phyloP scores from a whole-genome alignment of 2,329 filamentous ascomycete genomes.

The Fusarium cyanostomum region DNA sequence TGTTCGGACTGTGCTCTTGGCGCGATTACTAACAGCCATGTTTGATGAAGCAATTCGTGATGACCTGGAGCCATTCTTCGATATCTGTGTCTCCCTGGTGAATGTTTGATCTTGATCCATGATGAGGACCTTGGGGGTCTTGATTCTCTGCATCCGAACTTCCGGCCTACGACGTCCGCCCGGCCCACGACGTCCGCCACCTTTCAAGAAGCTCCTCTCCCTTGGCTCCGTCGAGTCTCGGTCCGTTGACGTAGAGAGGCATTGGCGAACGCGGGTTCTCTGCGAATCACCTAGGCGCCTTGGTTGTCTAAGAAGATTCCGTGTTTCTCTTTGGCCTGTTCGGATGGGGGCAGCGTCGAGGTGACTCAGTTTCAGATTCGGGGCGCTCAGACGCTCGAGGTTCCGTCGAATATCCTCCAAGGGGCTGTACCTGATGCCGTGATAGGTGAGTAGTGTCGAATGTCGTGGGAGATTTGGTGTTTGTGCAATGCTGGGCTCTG shows the following conservation, averaged over 20 bases:
- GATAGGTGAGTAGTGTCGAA: constrained; percentile 17
- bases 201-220: constrained; percentile 6
- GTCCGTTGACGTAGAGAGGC: not conserved
- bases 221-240: constrained; percentile 7
- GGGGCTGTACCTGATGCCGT: constrained; percentile 24
- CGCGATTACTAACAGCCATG: not conserved
- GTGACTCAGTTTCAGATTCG: constrained; percentile 39
- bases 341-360: constrained; percentile 19
- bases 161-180: constrained; percentile 2
- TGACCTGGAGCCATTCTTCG: not conserved
- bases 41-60: constrained; percentile 2
- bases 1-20: constrained; percentile 26
- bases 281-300: constrained; percentile 8
- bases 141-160: not conserved
- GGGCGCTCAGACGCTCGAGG: constrained; percentile 25
- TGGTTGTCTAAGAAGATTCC: constrained; percentile 2
- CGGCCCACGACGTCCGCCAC: not conserved
- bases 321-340: constrained; percentile 1
- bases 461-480: constrained; percentile 5
- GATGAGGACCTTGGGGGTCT: not conserved
- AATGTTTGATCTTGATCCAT: not conserved
- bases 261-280: too few species aligned
- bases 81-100: not conserved
- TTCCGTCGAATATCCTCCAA: constrained; percentile 6
- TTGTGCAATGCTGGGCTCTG: constrained; percentile 27